phyloP scores from a whole-genome alignment of 805 yeast species.

The Pichia eremophila region DNA sequence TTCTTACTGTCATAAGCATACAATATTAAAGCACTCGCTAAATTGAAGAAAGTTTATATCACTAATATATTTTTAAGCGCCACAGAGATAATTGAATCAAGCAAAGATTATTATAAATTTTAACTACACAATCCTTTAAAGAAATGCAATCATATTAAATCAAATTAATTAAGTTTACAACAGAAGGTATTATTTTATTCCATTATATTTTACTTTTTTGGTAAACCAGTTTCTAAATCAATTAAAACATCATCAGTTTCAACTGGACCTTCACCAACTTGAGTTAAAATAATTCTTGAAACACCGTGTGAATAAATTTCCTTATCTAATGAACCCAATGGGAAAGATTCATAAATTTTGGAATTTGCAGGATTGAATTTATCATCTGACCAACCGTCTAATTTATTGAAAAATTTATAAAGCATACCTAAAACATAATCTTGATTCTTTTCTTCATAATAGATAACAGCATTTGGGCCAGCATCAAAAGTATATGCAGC shows the following conservation, averaged over 20 bases:
- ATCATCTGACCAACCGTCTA: slow-evolving; percentile 56
- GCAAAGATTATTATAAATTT: neutral
- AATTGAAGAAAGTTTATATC: no score
- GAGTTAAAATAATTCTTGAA: slow-evolving; percentile 72
- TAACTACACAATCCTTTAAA: neutral
- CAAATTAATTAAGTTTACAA: no score
- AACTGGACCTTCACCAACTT: slow-evolving; percentile 84
- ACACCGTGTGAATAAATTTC: slow-evolving; percentile 43
- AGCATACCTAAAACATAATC: slow-evolving; percentile 62
- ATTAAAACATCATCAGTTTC: slow-evolving; percentile 47
- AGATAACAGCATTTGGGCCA: slow-evolving; percentile 97
- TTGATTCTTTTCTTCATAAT: slow-evolving; percentile 74
- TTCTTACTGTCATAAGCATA: neutral
- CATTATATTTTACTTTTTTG: slow-evolving; percentile 30
- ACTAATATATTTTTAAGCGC: no score
- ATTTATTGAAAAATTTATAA: slow-evolving; percentile 45
- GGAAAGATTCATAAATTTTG: slow-evolving; percentile 17
- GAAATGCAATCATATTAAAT: neutral
- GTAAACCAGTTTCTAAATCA: slow-evolving; percentile 49
- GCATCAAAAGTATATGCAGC: slow-evolving; percentile 99
- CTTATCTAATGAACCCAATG: slow-evolving; percentile 25
- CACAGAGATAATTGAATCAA: no score
- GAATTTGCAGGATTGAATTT: slow-evolving; percentile 14
- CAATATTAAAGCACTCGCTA: neutral
- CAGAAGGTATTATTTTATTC: no score